Conservation (phyloP, 148 eudicot genomes). For the Euryodendron excelsum region DNA sequence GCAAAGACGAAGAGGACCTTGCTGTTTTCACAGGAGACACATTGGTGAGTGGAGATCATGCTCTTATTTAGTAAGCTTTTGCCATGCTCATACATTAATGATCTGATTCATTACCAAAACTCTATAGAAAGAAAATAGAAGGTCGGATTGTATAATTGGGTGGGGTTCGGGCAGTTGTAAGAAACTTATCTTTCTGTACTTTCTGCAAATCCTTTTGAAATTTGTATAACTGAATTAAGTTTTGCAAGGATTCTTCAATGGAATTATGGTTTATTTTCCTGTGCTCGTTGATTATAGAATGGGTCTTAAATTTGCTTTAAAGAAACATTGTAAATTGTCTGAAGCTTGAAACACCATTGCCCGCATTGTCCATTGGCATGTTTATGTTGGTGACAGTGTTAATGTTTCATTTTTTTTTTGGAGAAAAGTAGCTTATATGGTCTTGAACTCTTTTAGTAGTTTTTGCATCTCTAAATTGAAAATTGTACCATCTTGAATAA, state of each 20-base stretch:
- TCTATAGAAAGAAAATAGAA: neutral
- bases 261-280: neutral
- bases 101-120: neutral
- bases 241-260: neutral
- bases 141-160: neutral
- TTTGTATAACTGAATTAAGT: neutral
- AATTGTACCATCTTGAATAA: neutral
- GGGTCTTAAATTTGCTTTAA: neutral
- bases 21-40: constrained; percentile 97
- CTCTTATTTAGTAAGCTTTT: neutral
- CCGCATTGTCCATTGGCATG: neutral
- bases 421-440: neutral
- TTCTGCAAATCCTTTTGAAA: neutral
- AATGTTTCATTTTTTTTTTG: neutral
- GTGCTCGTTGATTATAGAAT: neutral
- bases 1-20: constrained; percentile 72
- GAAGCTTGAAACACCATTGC: neutral
- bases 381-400: neutral
- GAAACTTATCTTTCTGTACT: neutral
- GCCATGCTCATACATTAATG: neutral
- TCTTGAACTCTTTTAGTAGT: neutral
- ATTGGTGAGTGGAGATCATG: constrained; percentile 47
- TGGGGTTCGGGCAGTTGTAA: neutral
- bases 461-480: neutral
- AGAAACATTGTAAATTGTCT: neutral